Base-by-base conservation (phyloP, 2,329 filamentous ascomycete species). In the Thelonectria blattea region DNA sequence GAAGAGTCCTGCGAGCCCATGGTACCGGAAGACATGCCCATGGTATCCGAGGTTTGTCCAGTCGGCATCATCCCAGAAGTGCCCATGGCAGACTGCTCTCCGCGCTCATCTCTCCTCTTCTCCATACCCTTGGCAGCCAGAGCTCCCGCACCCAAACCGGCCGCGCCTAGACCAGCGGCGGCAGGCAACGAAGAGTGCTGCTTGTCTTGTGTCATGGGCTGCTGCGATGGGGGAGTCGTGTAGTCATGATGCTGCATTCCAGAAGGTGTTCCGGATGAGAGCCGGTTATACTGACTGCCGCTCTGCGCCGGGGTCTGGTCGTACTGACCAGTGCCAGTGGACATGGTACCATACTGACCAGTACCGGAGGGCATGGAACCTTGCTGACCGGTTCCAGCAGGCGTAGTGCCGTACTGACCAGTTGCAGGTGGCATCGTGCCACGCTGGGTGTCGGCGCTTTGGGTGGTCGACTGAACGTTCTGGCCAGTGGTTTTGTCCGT, bases 121-220 rank as follows among this genome's bases (percentile, higher is more conserved):
- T 14, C 47, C 2, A 43, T 9, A 11, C 32, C 12, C 9, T 30
- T 32, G 15, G 37, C 50, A 17, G 37, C 46, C n/a, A 45, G 17
- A 34, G 32, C 24, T 17, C 54, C 54, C 10, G 54, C 54, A 45
- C 54, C 54, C 8, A 56, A 22, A 32, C 54, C 54, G 7, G 32
- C 65, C 5, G 56, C 65, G 0, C 65, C 61, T 2, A 67, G 24
- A 5, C 65, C 65, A 0, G 61, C 58, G 6, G 56, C 17, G 3
- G 52, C 56, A 0, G 17, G 18, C 17, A 17, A 22, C 2, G 34
- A 17, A 39, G 48, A 39, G 22, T 39, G 30, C 18, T n/a, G 10
- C 20, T 47, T 11, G 24, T 10, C 15, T 2, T 22, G 22, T 6
- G 45, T 22, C 22, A 47, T 15, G 14, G 20, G 22, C n/a, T 47